A percentile compares a stretch with the other conserved stretches of the same genome.
phyloP scores from a whole-genome alignment of 805 yeast species.

The Teunomyces stri region DNA sequence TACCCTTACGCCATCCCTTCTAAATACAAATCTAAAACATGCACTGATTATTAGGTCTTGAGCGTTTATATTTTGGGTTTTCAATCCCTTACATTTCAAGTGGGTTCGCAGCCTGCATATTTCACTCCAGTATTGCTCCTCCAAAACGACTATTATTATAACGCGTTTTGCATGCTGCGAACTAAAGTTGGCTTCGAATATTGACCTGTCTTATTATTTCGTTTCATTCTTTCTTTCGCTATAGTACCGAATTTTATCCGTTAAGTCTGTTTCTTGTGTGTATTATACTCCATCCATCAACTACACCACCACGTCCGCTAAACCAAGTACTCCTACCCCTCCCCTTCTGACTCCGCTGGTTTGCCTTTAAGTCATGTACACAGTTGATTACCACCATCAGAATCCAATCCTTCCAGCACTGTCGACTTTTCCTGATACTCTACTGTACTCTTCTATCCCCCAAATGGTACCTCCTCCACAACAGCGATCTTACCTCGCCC shows the following conservation, averaged over 20 bases:
- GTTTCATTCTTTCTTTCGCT: background rate
- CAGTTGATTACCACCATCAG: slow-evolving; percentile 2
- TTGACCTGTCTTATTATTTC: background rate
- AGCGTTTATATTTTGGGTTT: background rate
- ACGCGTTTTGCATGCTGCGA: slow-evolving; percentile 1
- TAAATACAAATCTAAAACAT: background rate
- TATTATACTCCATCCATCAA: background rate
- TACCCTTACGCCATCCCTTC: background rate
- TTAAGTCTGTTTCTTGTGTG: background rate
- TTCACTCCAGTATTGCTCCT: background rate
- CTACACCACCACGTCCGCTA: background rate
- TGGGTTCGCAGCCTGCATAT: background rate
- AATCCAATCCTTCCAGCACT: background rate
- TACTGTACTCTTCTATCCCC: background rate
- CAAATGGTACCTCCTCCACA: slow-evolving; percentile 17
- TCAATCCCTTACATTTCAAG: background rate
- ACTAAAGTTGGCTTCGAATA: background rate
- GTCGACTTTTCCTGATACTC: background rate
- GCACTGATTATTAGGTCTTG: background rate
- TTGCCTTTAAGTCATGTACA: background rate
- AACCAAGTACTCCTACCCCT: slow-evolving; percentile 1
- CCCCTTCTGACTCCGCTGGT: background rate
- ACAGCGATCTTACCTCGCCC: slow-evolving; percentile 7
- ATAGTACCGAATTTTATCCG: background rate
- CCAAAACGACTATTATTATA: background rate